Percentiles rank a stretch among this genome's conserved stretches.
Evolutionary conservation across 2,329 filamentous ascomycete genomes (phyloP).

Genomic region (Diplodia seriata): DNA sequence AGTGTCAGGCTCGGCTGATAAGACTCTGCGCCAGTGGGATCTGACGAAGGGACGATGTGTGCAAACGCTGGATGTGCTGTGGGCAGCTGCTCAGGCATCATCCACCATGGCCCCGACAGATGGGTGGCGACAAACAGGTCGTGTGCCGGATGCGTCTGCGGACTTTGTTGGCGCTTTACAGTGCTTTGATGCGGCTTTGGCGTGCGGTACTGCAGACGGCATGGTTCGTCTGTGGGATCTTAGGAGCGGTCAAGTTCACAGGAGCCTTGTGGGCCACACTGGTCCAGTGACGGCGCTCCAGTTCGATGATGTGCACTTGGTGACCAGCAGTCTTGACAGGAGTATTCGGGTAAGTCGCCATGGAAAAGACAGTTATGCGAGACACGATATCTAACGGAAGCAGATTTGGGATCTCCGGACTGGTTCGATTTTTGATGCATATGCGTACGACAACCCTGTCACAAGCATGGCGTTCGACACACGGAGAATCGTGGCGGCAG

Average conservation of each 20-base stretch:
- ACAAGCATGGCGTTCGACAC: conserved; percentile 98
- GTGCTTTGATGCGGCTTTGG: conserved; percentile 93
- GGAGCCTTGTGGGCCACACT: conserved; percentile 93
- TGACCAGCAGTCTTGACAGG: conserved; percentile 90
- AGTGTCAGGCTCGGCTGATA: conserved; percentile 95
- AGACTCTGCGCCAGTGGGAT: conserved; percentile 97
- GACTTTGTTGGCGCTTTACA: conserved; percentile 96
- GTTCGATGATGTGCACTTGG: conserved; percentile 93
- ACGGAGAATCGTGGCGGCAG: conserved; percentile 86
- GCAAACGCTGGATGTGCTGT: conserved; percentile 96
- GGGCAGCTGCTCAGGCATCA: conserved; percentile 91
- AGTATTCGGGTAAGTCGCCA: conserved; percentile 81
- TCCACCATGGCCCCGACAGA: conserved; percentile 67
- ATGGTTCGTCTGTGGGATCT: conserved; percentile 98
- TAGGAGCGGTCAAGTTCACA: conserved; percentile 93
- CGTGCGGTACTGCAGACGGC: conserved; percentile 94
- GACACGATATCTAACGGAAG: neutral
- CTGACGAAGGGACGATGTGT: conserved; percentile 96
- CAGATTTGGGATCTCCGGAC: conserved; percentile 99
- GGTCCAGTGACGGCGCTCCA: conserved; percentile 92
- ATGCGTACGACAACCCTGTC: conserved; percentile 89
- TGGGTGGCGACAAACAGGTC: conserved; percentile 77
- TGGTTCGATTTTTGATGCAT: conserved; percentile 93
- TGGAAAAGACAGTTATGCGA: conserved; percentile 18
- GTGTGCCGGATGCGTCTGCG: conserved; percentile 70